Conservation (phyloP, 1,284 basidiomycete species). For the Fistulina hepatica region DNA sequence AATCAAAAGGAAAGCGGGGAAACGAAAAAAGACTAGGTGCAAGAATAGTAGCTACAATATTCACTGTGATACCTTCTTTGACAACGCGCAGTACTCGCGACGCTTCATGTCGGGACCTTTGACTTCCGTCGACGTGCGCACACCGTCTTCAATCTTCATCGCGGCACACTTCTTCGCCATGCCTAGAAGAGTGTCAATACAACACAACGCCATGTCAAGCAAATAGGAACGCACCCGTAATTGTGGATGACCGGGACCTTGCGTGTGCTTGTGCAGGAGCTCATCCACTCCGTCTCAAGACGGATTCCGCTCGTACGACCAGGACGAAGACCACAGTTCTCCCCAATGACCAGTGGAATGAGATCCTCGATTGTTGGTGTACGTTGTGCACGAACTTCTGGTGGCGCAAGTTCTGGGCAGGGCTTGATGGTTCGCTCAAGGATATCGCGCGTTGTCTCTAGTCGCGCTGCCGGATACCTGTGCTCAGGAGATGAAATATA, state of each 20-base stretch:
- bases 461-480: conserved; percentile 49
- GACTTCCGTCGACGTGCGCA: conserved; percentile 73
- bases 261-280: conserved; percentile 17
- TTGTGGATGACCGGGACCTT: conserved; percentile 35
- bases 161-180: conserved; percentile 98
- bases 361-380: conserved; percentile 53
- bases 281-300: conserved; percentile 47
- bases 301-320: conserved; percentile 57
- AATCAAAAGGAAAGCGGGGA: too few species aligned
- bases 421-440: conserved; percentile 44
- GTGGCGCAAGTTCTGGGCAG: conserved; percentile 59
- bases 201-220: conserved; percentile 9
- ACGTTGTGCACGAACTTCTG: conserved; percentile 36
- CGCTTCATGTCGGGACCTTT: conserved; percentile 99
- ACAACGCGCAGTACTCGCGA: conserved; percentile 87
- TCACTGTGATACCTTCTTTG: conserved; percentile 87
- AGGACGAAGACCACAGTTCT: conserved; percentile 66
- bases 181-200: conserved; percentile 23
- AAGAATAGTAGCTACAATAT: too few species aligned
- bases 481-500: too few species aligned
- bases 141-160: conserved; percentile 78
- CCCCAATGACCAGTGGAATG: conserved; percentile 48
- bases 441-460: conserved; percentile 50
- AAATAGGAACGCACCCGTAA: conserved; percentile 61
- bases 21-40: too few species aligned